Percentiles rank a stretch among this genome's conserved stretches.
Conservation (phyloP, 441 rosid genomes). For the Melastoma candidum region DNA sequence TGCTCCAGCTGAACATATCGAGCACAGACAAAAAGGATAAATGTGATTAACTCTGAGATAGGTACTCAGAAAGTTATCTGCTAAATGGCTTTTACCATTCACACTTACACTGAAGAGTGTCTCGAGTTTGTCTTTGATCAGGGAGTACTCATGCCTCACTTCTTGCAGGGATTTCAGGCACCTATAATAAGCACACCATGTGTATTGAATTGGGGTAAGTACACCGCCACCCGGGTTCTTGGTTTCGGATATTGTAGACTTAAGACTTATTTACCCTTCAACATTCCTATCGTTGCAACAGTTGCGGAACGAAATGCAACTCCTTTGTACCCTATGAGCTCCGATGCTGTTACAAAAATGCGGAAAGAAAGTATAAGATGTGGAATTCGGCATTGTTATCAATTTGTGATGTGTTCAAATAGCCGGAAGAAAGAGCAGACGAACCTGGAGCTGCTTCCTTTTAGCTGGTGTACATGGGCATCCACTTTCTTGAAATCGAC, state of each 20-base stretch:
- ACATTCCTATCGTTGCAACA: conserved; percentile 43
- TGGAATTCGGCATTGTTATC: too few relatives aligned
- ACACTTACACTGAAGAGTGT: conserved; percentile 40
- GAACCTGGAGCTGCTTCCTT: conserved; percentile 76
- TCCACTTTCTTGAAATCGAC: conserved; percentile 46
- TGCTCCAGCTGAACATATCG: conserved; percentile 39
- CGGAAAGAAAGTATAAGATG: neutral
- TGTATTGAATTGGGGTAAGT: neutral
- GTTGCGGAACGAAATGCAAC: conserved; percentile 44
- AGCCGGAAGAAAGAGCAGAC: conserved; percentile 1
- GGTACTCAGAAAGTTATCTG: neutral
- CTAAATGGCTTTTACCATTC: neutral
- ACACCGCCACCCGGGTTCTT: neutral
- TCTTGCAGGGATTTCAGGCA: conserved; percentile 55
- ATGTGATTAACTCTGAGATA: neutral
- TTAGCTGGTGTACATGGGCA: conserved; percentile 59
- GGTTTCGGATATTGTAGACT: neutral
- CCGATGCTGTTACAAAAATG: conserved; percentile 43
- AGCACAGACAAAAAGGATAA: neutral
- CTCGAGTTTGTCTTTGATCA: conserved; percentile 50
- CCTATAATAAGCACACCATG: conserved; percentile 16
- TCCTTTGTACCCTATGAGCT: conserved; percentile 54
- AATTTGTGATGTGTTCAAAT: too few relatives aligned
- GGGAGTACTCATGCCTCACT: conserved; percentile 37
- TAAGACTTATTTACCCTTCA: conserved; percentile 36